Conservation (phyloP, 1,284 basidiomycete species). For the Gomphus bonarii region DNA sequence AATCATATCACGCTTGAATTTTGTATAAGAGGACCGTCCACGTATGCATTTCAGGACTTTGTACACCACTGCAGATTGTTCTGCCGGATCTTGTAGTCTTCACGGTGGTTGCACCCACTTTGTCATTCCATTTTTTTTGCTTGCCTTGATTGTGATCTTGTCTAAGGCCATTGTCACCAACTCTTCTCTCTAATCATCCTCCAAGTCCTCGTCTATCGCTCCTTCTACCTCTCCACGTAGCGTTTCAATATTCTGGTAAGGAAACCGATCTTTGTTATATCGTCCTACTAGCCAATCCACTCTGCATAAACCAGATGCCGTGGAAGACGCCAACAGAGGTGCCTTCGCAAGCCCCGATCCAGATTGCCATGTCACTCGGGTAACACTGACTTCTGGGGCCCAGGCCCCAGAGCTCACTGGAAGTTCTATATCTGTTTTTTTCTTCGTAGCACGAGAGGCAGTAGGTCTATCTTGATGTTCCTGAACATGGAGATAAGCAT, state of each 20-base stretch:
- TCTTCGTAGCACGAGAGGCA: conserved; percentile 25
- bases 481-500: conserved; percentile 20
- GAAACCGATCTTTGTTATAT: conserved; percentile 50
- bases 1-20: too few species aligned
- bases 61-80: too few species aligned
- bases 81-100: too few species aligned
- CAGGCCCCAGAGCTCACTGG: conserved; percentile 51
- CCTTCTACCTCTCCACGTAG: conserved; percentile 23
- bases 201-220: conserved; percentile 9
- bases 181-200: background rate
- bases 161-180: background rate
- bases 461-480: conserved; percentile 49
- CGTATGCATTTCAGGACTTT: too few species aligned
- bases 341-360: conserved; percentile 58
- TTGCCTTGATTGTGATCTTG: too few species aligned
- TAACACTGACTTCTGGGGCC: conserved; percentile 65
- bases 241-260: conserved; percentile 43
- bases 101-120: too few species aligned
- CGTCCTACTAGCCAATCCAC: conserved; percentile 68
- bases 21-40: too few species aligned
- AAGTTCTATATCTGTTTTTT: conserved; percentile 20
- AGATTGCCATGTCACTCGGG: conserved; percentile 72
- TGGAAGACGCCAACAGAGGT: conserved; percentile 65
- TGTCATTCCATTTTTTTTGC: too few species aligned
- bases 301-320: conserved; percentile 75